Evolutionary conservation across 1,284 basidiomycete species (phyloP).

Genomic region (Jaminaea rosea): DNA sequence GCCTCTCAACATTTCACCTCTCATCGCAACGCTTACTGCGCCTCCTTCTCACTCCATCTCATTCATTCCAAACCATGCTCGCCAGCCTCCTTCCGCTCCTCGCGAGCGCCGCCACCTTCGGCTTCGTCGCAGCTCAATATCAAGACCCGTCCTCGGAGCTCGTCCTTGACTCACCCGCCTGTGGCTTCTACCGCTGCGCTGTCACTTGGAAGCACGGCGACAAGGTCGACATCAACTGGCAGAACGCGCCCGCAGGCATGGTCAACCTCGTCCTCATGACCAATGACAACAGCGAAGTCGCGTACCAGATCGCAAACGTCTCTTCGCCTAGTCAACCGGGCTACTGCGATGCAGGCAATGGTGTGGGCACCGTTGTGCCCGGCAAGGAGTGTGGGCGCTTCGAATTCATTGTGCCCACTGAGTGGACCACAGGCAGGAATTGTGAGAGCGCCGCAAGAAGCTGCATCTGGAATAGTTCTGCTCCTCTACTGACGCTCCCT

Average conservation of each 20-base stretch:
- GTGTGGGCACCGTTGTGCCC: slow-evolving; percentile 10
- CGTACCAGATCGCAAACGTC: slow-evolving; percentile 18
- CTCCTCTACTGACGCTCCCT: neutral
- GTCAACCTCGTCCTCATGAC: slow-evolving; percentile 28
- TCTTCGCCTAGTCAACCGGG: slow-evolving; percentile 18
- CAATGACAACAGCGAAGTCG: slow-evolving; percentile 20
- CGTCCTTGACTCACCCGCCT: slow-evolving; percentile 20
- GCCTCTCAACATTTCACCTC: no score
- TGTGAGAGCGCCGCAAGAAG: slow-evolving; percentile 8
- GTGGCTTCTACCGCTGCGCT: slow-evolving; percentile 26
- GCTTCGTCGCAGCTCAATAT: slow-evolving; percentile 15
- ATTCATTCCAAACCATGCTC: neutral
- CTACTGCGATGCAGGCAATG: slow-evolving; percentile 19
- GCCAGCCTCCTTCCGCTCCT: neutral
- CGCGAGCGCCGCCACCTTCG: neutral
- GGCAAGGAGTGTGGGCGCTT: slow-evolving; percentile 25
- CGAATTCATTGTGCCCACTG: slow-evolving; percentile 23
- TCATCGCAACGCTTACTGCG: no score
- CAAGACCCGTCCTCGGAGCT: slow-evolving; percentile 21
- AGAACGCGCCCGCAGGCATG: slow-evolving; percentile 19
- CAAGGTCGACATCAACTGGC: slow-evolving; percentile 24
- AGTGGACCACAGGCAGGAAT: slow-evolving; percentile 20
- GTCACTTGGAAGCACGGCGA: slow-evolving; percentile 20
- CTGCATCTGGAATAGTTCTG: neutral
- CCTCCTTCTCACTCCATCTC: no score